These are phyloP conservation scores for Trichomonas gallinae DNA, from an alignment of 208 protist genomes.

Conservation along the genomic window DNA sequence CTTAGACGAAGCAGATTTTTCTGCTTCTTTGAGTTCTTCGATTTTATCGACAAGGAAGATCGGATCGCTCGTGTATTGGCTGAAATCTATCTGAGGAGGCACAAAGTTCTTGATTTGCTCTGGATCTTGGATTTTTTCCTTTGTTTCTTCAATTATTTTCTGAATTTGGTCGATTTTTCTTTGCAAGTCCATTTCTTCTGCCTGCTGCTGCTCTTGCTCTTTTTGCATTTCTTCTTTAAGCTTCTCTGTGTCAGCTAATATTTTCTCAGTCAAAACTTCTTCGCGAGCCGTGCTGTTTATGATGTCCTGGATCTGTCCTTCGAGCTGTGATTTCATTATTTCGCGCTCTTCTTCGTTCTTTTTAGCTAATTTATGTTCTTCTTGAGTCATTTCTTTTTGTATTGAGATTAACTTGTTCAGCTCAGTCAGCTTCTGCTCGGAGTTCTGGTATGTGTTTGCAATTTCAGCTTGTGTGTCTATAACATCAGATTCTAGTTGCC, in stretches of 20 bases:
- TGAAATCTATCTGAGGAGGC: not conserved
- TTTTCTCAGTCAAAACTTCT: not conserved
- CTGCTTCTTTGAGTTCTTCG: not conserved
- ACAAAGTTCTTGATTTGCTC: not conserved
- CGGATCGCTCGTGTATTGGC: not conserved
- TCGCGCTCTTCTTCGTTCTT: not conserved
- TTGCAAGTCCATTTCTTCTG: not conserved
- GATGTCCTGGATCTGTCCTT: not conserved
- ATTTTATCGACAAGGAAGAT: conserved; percentile 8
- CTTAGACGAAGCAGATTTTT: not conserved
- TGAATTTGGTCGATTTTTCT: not conserved
- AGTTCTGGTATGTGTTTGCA: not conserved
- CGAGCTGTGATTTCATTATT: not conserved
- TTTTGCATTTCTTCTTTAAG: not conserved
- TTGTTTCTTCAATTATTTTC: not conserved
- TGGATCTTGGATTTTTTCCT: not conserved
- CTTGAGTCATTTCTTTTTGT: not conserved
- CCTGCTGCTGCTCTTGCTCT: not conserved
- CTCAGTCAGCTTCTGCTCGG: not conserved
- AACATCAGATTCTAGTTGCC: not conserved
- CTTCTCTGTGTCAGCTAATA: not conserved
- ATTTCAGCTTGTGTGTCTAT: not conserved
- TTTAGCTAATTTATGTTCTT: not conserved
- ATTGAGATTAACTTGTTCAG: not conserved
- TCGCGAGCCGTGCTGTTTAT: not conserved